Evolutionary conservation across 768 basidiomycete genomes (phyloP).

Genomic region (Termitomyces titanicus): DNA sequence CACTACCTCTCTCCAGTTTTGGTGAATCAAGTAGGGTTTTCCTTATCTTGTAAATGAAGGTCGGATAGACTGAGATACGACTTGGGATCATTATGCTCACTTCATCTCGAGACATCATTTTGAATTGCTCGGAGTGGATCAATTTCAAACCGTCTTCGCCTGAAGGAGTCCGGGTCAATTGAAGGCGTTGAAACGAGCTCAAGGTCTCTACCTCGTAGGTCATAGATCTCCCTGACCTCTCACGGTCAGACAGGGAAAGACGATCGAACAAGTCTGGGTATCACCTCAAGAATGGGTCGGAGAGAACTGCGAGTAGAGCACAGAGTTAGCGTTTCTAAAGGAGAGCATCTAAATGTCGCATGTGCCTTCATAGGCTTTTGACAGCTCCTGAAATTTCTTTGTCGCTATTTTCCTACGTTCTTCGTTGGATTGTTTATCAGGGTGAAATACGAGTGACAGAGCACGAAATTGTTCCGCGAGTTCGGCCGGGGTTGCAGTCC

Average conservation of each 20-base stretch:
- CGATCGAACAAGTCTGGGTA: slow-evolving; percentile 15
- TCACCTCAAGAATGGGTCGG: slow-evolving; percentile 67
- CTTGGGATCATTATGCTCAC: slow-evolving; percentile 24
- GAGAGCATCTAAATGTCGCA: not conserved
- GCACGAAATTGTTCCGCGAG: slow-evolving; percentile 71
- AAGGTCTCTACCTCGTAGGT: slow-evolving; percentile 50
- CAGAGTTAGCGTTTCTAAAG: not conserved
- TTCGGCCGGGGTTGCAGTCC: slow-evolving; percentile 58
- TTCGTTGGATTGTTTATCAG: slow-evolving; percentile 74
- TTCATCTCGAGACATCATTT: slow-evolving; percentile 43
- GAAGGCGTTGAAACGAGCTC: not conserved
- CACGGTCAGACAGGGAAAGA: not conserved
- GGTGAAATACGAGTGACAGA: slow-evolving; percentile 78
- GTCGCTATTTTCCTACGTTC: slow-evolving; percentile 55
- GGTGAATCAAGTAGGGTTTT: slow-evolving; percentile 35
- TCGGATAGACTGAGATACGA: not conserved
- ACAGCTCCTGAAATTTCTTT: slow-evolving; percentile 68
- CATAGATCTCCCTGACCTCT: slow-evolving; percentile 62
- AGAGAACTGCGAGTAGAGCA: slow-evolving; percentile 45
- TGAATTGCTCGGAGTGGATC: slow-evolving; percentile 42
- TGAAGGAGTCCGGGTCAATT: slow-evolving; percentile 9
- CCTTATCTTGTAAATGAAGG: slow-evolving; percentile 36
- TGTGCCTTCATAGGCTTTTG: slow-evolving; percentile 80
- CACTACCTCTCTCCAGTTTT: slow-evolving; percentile 23
- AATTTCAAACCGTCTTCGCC: slow-evolving; percentile 35